Conservation (phyloP, 352 stramenopile species). For the Phytophthora pinifolia region DNA sequence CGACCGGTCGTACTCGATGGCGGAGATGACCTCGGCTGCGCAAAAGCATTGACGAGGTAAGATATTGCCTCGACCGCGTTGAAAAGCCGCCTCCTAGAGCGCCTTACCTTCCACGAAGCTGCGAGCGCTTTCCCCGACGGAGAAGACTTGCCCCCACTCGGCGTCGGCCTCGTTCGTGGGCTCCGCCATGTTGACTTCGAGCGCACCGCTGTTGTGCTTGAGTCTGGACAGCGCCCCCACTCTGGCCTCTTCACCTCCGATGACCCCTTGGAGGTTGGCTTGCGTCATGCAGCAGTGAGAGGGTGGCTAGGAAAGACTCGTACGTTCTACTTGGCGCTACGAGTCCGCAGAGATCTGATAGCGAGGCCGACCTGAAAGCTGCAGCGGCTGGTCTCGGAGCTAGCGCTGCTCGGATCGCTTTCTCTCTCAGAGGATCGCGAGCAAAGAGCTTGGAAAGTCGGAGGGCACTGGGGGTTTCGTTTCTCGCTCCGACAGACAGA, state of each 20-base stretch:
- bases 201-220: conserved; percentile 20
- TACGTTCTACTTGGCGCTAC: conserved; percentile 2
- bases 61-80: not conserved
- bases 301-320: not conserved
- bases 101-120: conserved; percentile 65
- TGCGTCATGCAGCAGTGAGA: conserved; percentile 33
- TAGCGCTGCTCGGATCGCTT: conserved; percentile 5
- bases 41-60: conserved; percentile 1
- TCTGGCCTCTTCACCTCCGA: conserved; percentile 16
- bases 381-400: not conserved
- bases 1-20: conserved; percentile 92
- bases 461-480: conserved; percentile 27
- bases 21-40: conserved; percentile 93
- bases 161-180: conserved; percentile 23
- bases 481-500: conserved; percentile 21
- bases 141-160: conserved; percentile 61
- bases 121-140: conserved; percentile 47
- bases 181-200: conserved; percentile 34
- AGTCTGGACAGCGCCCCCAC: conserved; percentile 12
- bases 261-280: conserved; percentile 14
- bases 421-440: conserved; percentile 26
- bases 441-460: conserved; percentile 7
- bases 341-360: not conserved
- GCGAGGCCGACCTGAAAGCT: conserved; percentile 5
- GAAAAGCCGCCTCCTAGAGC: not conserved